These are phyloP conservation scores for Salvia hispanica DNA, from an alignment of 257 asterid species.

Conservation along the genomic window DNA sequence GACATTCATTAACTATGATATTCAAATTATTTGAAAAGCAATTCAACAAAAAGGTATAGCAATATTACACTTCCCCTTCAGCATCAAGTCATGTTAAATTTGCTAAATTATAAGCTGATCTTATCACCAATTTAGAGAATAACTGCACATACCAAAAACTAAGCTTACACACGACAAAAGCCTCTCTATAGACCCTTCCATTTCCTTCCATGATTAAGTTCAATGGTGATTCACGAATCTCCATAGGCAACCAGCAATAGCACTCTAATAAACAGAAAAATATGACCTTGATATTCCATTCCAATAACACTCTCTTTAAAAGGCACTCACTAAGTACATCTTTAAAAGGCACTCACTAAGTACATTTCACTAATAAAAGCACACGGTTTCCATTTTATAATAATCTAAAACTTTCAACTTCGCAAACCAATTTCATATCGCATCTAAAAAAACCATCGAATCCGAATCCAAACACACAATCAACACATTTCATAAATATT, in stretches of 20 bases:
- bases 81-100: conserved; percentile 16
- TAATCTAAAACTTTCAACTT: not conserved
- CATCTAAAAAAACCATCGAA: not conserved
- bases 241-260: not conserved
- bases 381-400: not conserved
- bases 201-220: not conserved
- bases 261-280: not conserved
- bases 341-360: not conserved
- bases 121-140: not conserved
- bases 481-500: conserved; percentile 1
- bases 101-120: not conserved
- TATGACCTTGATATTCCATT: not conserved
- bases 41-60: not conserved
- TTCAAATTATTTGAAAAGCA: conserved; percentile 16
- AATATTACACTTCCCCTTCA: conserved; percentile 1
- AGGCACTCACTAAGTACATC: no score
- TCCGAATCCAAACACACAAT: conserved; percentile 24
- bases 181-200: conserved; percentile 14
- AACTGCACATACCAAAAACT: not conserved
- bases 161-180: not conserved
- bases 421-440: conserved; percentile 13
- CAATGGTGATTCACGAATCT: not conserved
- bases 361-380: conserved; percentile 1
- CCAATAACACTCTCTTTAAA: conserved; percentile 1
- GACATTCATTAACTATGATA: conserved; percentile 17